Evolutionary conservation across 2,329 filamentous ascomycete species (phyloP).

Genomic region (Colletotrichum limetticola): DNA sequence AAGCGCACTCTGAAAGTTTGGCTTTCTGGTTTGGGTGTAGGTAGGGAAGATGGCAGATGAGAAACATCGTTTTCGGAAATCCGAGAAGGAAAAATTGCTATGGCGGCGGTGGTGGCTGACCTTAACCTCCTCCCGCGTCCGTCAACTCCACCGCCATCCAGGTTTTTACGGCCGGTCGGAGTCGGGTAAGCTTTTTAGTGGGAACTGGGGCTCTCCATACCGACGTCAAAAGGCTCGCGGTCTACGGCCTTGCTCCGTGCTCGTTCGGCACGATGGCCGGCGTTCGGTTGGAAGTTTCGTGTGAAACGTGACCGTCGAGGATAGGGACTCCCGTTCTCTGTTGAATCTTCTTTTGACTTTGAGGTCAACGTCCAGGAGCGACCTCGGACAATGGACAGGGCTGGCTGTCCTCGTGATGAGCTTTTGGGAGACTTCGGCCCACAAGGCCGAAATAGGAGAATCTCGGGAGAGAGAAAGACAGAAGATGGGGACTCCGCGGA

Average conservation of each 20-base stretch:
- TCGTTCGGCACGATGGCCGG: conserved; percentile 20
- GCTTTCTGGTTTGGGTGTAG: conserved; percentile 9
- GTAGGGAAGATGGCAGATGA: background rate
- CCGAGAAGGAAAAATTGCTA: background rate
- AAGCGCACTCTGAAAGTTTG: conserved; percentile 1
- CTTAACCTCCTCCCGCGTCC: background rate
- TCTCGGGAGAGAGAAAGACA: background rate
- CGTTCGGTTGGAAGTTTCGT: conserved; percentile 24
- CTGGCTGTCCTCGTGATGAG: background rate
- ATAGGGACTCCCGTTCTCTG: conserved; percentile 1
- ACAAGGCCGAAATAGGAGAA: background rate
- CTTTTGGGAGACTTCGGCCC: conserved; percentile 5
- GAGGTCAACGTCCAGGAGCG: conserved; percentile 6
- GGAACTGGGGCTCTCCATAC: conserved; percentile 1
- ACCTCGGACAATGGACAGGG: conserved; percentile 11
- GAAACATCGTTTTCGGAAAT: conserved; percentile 24
- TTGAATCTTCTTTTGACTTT: background rate
- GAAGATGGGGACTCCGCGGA: background rate
- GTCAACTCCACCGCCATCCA: background rate
- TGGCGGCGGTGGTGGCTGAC: background rate
- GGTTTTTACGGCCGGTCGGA: conserved; percentile 3
- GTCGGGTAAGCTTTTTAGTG: conserved; percentile 11
- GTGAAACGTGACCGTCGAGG: conserved; percentile 19
- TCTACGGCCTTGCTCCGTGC: conserved; percentile 20
- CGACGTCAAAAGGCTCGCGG: background rate